Evolutionary conservation across 2,329 filamentous ascomycete species (phyloP).

Genomic region (Fusarium azukiicola): DNA sequence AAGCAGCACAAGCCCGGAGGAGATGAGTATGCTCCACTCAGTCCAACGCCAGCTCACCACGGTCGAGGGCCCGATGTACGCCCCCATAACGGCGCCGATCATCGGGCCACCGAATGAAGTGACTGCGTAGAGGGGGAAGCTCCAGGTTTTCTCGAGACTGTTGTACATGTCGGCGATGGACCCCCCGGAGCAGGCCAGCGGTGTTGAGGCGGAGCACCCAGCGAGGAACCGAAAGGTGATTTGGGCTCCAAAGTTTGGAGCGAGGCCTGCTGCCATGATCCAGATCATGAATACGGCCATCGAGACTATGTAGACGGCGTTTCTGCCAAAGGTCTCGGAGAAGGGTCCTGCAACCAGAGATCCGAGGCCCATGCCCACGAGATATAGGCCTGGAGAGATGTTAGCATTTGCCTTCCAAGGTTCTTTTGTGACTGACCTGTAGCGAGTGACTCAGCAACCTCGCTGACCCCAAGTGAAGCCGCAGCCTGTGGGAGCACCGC

Average conservation of each 20-base stretch:
- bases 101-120: conserved; percentile 65
- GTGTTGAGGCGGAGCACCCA: conserved; percentile 69
- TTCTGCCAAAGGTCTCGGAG: conserved; percentile 65
- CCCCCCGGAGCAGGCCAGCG: conserved; percentile 66
- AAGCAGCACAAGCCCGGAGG: conserved; percentile 77
- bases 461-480: conserved; percentile 68
- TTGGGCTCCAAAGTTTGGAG: conserved; percentile 66
- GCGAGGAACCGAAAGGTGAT: conserved; percentile 72
- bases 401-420: fast-evolving
- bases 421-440: conserved; percentile 56
- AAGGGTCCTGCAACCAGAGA: conserved; percentile 63
- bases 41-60: conserved; percentile 79
- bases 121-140: conserved; percentile 71
- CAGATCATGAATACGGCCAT: conserved; percentile 68
- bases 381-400: conserved; percentile 48
- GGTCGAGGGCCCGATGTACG: conserved; percentile 81
- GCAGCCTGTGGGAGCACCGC: conserved; percentile 69
- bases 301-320: conserved; percentile 63
- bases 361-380: conserved; percentile 63
- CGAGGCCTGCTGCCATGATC: conserved; percentile 67
- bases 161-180: conserved; percentile 66
- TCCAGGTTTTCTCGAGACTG: conserved; percentile 60
- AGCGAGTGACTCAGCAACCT: conserved; percentile 72
- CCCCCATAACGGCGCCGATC: conserved; percentile 71
- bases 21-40: conserved; percentile 84